Base-by-base conservation (phyloP, 768 basidiomycete species). In the Ramaria sp. region DNA sequence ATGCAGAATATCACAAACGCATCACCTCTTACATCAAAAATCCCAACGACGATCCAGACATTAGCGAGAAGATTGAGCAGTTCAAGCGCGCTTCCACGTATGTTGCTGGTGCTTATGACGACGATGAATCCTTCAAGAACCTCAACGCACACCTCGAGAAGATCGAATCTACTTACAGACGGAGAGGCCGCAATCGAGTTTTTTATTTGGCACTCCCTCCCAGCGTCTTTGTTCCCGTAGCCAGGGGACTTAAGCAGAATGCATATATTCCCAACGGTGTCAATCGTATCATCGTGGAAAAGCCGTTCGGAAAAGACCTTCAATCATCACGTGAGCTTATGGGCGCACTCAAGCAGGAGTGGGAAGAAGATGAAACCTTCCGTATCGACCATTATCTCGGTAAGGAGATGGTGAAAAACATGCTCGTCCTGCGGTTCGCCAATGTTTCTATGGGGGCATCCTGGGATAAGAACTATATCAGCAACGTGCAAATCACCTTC, bases 371-470 rank as follows among this genome's bases (percentile, higher is more conserved):
- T 30, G 96, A 99, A 75, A 98, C 94, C 10, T 99, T 89, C 83
- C 88, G 95, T 53, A 98, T 99, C 68, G 95, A 99, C 71, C 95
- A 99, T 69, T 99, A 99, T 70, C 86, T 99, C 53, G 95, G 95
- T 58, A 99, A 99, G 76, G 95, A 99, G 79, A 98, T 99, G 95
- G 91, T 97, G 67, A 99, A 99, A 79, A 99, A 98, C 71, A 70
- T 99, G 55, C 86, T 98, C 61, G 91, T 97, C 30, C 75, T 97
- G 53, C 85, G 95, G 34, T 99, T 99, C 65, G 95, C 91, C 61
- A 99, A 99, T 71, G 73, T 93, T 62, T 88, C 93, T 24, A 71
- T 96, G 75, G 83, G 82, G 61, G 83, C 90, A 30, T 80, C 82
- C 39, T 96, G 94, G 91, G 94, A 98, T 75, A 95, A 91, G 71